These are phyloP conservation scores for Candida parachauliodes DNA, from an alignment of 805 yeast genomes.

Conservation along the genomic window DNA sequence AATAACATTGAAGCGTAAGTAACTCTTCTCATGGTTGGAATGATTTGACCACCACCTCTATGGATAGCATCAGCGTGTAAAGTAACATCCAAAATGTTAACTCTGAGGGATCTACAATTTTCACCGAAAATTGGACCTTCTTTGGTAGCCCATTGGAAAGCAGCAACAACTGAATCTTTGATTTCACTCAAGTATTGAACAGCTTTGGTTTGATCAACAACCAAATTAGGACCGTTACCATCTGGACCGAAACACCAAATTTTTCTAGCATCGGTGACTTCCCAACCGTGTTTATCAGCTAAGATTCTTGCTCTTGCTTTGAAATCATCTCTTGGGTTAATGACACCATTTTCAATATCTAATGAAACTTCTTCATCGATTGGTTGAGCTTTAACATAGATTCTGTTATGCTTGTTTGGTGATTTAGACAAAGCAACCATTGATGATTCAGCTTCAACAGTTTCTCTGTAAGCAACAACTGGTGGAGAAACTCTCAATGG, in stretches of 20 bases:
- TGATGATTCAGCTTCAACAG: conserved; percentile 89
- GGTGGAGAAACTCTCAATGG: conserved; percentile 98
- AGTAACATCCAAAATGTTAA: conserved; percentile 98
- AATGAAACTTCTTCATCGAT: conserved; percentile 85
- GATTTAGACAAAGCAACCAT: conserved; percentile 97
- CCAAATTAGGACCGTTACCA: conserved; percentile 97
- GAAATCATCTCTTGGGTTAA: conserved; percentile 95
- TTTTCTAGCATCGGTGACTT: conserved; percentile 99
- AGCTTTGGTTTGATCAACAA: conserved; percentile 99
- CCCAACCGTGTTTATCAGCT: conserved; percentile 99
- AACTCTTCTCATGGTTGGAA: conserved; percentile 99
- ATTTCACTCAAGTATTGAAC: conserved; percentile 98
- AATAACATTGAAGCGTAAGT: conserved; percentile 97
- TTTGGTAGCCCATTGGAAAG: conserved; percentile 99
- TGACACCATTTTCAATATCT: conserved; percentile 91
- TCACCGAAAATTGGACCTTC: conserved; percentile 99
- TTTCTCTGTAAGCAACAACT: conserved; percentile 98
- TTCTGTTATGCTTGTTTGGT: conserved; percentile 99
- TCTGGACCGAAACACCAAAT: conserved; percentile 99
- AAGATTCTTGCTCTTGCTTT: conserved; percentile 97
- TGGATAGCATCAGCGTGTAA: conserved; percentile 99
- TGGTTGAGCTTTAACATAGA: conserved; percentile 96
- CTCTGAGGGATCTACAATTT: conserved; percentile 91
- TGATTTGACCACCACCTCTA: conserved; percentile 99
- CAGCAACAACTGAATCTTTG: conserved; percentile 99